Conservation (phyloP, 345 rosid species). For the Eucalyptus curtisii region DNA sequence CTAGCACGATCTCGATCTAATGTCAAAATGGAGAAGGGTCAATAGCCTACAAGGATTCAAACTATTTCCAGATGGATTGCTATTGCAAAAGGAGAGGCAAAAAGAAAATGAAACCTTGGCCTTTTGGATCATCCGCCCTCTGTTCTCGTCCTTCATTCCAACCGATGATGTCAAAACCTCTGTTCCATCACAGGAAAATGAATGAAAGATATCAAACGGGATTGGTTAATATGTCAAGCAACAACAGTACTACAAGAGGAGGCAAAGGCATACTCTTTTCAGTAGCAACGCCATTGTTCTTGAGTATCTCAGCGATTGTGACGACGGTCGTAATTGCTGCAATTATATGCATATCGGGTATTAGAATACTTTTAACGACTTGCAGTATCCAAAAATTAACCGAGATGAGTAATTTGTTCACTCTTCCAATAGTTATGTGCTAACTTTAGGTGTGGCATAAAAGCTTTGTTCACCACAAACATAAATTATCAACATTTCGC, state of each 20-base stretch:
- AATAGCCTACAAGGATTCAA: neutral
- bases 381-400: neutral
- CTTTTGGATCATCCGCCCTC: slow-evolving; percentile 70
- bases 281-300: slow-evolving; percentile 80
- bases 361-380: neutral
- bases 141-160: slow-evolving; percentile 75
- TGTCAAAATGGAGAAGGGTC: neutral
- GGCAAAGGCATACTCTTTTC: slow-evolving; percentile 54
- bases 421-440: neutral
- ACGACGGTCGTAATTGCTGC: slow-evolving; percentile 72
- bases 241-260: neutral
- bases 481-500: neutral
- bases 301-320: slow-evolving; percentile 82
- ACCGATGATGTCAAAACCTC: slow-evolving; percentile 82
- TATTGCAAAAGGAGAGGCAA: neutral
- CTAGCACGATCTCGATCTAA: slow-evolving; percentile 72
- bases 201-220: neutral
- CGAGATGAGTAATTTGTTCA: neutral
- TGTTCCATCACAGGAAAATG: slow-evolving; percentile 4
- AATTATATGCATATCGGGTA: neutral
- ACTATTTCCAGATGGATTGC: too few relatives aligned
- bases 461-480: neutral
- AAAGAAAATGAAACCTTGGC: slow-evolving; percentile 47
- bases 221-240: neutral
- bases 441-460: neutral